Conservation (phyloP, 2,329 filamentous ascomycete species). For the Phialophora chinensis region DNA sequence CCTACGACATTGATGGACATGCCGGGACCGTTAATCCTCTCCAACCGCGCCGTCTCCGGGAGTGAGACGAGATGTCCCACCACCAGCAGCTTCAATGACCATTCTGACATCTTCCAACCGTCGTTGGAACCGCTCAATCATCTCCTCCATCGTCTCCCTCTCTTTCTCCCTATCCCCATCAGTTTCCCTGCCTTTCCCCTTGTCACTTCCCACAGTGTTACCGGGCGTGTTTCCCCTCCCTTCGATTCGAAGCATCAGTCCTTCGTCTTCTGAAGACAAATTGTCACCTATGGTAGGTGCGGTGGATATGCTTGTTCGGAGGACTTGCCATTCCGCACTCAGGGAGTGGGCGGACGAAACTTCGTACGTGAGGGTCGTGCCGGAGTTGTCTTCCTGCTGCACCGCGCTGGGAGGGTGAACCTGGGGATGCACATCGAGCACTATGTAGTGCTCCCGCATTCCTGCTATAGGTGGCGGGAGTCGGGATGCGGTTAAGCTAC, state of each 20-base stretch:
- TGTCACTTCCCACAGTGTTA: slow-evolving; percentile 39
- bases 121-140: slow-evolving; percentile 55
- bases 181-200: slow-evolving; percentile 13
- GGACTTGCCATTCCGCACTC: slow-evolving; percentile 73
- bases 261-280: slow-evolving; percentile 45
- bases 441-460: slow-evolving; percentile 61
- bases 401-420: slow-evolving; percentile 23
- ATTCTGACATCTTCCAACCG: slow-evolving; percentile 51
- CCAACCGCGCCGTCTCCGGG: background rate
- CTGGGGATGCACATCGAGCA: slow-evolving; percentile 59
- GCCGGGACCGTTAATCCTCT: background rate
- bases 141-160: slow-evolving; percentile 49
- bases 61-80: background rate
- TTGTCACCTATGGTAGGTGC: slow-evolving; percentile 70
- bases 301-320: slow-evolving; percentile 58
- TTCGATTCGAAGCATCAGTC: slow-evolving; percentile 54
- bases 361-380: slow-evolving; percentile 42
- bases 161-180: slow-evolving; percentile 34
- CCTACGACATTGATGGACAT: background rate
- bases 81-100: slow-evolving; percentile 43
- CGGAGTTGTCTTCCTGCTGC: slow-evolving; percentile 37
- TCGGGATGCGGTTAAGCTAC: slow-evolving; percentile 41
- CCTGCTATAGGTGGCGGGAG: slow-evolving; percentile 56
- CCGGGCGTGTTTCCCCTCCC: slow-evolving; percentile 41
- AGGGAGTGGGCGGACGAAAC: slow-evolving; percentile 75